Percentiles rank a stretch among this genome's conserved stretches.
phyloP scores from a whole-genome alignment of 1,139 yeast species.

The Kodamaea alishanica region DNA sequence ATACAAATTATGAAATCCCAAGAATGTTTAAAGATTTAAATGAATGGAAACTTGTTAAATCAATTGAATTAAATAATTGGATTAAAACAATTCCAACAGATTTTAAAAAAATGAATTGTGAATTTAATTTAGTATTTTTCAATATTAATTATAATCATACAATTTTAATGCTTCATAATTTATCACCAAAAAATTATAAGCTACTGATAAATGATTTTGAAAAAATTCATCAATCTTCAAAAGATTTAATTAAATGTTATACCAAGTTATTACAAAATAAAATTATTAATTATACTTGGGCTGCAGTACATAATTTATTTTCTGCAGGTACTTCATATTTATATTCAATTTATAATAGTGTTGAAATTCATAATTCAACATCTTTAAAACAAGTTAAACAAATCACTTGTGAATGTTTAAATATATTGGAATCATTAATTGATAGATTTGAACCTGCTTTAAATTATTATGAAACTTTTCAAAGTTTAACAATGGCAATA shows the following conservation, averaged over 20 bases:
- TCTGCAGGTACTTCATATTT: slow-evolving; percentile 87
- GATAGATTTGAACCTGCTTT: slow-evolving; percentile 79
- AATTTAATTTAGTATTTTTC: slow-evolving; percentile 67
- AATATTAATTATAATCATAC: slow-evolving; percentile 77
- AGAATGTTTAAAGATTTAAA: slow-evolving; percentile 51
- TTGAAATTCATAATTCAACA: slow-evolving; percentile 46
- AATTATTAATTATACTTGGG: slow-evolving; percentile 85
- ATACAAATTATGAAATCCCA: slow-evolving; percentile 69
- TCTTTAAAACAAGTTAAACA: slow-evolving; percentile 51
- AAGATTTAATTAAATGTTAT: slow-evolving; percentile 63
- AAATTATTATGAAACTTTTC: slow-evolving; percentile 68
- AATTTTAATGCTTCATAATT: slow-evolving; percentile 65
- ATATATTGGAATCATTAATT: slow-evolving; percentile 56
- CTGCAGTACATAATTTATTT: slow-evolving; percentile 82
- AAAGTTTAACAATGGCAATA: slow-evolving; percentile 68
- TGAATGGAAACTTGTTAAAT: slow-evolving; percentile 58
- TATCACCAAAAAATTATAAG: slow-evolving; percentile 64
- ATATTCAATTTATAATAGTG: slow-evolving; percentile 69
- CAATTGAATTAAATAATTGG: slow-evolving; percentile 59
- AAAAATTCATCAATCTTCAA: slow-evolving; percentile 61
- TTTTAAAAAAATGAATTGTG: slow-evolving; percentile 63
- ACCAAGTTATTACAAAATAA: slow-evolving; percentile 51
- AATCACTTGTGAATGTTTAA: slow-evolving; percentile 54
- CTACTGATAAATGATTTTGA: slow-evolving; percentile 52
- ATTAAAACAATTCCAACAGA: slow-evolving; percentile 53